Conservation (phyloP, 768 basidiomycete genomes). For the Tylopilus subfusipes region DNA sequence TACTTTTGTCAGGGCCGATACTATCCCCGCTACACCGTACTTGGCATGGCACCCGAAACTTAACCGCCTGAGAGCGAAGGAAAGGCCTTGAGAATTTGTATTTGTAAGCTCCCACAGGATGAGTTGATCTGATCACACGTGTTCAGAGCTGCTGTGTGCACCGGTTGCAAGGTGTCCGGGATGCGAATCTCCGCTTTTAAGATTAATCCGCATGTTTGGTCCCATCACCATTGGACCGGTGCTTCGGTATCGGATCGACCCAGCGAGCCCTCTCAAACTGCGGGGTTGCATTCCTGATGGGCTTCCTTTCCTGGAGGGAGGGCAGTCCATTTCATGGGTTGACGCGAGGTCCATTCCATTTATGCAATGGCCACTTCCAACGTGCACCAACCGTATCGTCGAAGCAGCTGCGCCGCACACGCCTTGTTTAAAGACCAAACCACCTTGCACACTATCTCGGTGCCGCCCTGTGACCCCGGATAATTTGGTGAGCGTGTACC, state of each 20-base stretch:
- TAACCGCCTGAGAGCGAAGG: conserved; percentile 8
- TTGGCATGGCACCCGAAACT: conserved; percentile 3
- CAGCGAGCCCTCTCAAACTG: conserved; percentile 30
- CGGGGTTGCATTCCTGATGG: conserved; percentile 19
- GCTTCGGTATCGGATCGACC: conserved; percentile 26
- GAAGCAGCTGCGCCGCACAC: conserved; percentile 6
- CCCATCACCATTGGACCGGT: conserved; percentile 6
- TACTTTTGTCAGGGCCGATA: conserved; percentile 3
- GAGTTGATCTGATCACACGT: conserved; percentile 22
- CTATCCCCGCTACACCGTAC: conserved; percentile 2
- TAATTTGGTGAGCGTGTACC: conserved; percentile 7
- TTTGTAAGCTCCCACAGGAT: conserved; percentile 18
- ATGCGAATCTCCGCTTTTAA: conserved; percentile 24
- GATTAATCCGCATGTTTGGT: conserved; percentile 18
- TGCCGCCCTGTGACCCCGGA: conserved; percentile 20
- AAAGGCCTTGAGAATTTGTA: conserved; percentile 11
- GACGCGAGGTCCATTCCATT: conserved; percentile 16
- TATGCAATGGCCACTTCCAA: conserved; percentile 18
- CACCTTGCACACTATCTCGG: conserved; percentile 19
- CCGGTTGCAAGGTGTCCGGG: conserved; percentile 13
- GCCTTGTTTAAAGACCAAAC: neutral
- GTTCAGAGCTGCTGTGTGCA: conserved; percentile 15
- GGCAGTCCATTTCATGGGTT: conserved; percentile 16
- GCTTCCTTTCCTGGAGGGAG: conserved; percentile 7
- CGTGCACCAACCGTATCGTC: conserved; percentile 3